Conservation (phyloP, 257 asterid species). For the Nicotiana tomentosiformis region DNA sequence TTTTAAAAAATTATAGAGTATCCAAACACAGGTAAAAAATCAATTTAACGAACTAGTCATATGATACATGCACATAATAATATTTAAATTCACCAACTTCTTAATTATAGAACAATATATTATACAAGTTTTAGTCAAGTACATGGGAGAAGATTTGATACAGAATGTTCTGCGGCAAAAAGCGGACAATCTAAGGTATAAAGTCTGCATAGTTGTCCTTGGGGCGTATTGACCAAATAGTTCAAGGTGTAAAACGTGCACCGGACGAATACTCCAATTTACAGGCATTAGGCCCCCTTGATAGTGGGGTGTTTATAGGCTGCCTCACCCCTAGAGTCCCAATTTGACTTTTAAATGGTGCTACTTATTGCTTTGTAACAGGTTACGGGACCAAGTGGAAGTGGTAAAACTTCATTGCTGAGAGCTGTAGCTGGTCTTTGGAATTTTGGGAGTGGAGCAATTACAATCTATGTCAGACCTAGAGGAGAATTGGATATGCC, state of each 20-base stretch:
- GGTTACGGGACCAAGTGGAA: slow-evolving; percentile 96
- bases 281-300: background rate
- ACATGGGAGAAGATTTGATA: background rate
- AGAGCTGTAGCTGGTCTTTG: slow-evolving; percentile 92
- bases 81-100: background rate
- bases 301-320: background rate
- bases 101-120: background rate
- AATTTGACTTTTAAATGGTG: background rate
- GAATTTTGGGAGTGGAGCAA: slow-evolving; percentile 71
- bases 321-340: background rate
- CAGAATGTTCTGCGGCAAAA: background rate
- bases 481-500: slow-evolving; percentile 18
- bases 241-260: background rate
- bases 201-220: background rate
- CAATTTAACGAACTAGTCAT: background rate
- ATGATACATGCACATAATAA: background rate
- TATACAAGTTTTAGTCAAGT: background rate
- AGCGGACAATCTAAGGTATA: background rate
- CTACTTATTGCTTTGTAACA: slow-evolving; percentile 37
- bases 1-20: background rate
- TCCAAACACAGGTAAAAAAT: background rate
- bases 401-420: slow-evolving; percentile 85
- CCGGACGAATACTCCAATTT: background rate
- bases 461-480: slow-evolving; percentile 46
- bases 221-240: background rate